Conservation (phyloP, 1,284 basidiomycete genomes). For the Moniliophthora roreri region DNA sequence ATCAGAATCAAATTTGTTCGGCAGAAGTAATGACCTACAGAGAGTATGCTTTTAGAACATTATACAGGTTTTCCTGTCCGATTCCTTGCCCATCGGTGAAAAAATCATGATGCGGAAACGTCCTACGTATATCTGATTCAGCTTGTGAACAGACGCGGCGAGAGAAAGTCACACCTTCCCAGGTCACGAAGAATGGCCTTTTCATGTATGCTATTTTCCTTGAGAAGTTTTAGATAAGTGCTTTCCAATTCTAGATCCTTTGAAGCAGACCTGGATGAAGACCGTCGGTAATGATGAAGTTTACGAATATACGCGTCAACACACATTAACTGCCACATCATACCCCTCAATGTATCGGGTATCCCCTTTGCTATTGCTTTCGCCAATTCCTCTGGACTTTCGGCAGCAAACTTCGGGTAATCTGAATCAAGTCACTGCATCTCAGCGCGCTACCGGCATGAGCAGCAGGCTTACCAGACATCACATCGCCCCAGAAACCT, state of each 20-base stretch:
- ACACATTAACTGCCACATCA: constrained; percentile 99
- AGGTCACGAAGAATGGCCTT: constrained; percentile 93
- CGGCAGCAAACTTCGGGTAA: constrained; percentile 82
- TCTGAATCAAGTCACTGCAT: constrained; percentile 44
- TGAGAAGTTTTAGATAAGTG: constrained; percentile 83
- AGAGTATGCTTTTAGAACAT: constrained; percentile 97
- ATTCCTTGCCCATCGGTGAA: constrained; percentile 91
- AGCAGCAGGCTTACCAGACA: constrained; percentile 58
- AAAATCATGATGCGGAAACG: constrained; percentile 97
- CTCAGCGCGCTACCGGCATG: constrained; percentile 1
- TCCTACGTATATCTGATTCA: constrained; percentile 45
- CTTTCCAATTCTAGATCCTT: constrained; percentile 89
- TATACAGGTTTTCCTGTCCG: constrained; percentile 96
- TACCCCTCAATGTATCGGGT: constrained; percentile 82
- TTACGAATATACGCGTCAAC: constrained; percentile 11
- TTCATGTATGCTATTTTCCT: constrained; percentile 85
- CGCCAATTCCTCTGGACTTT: constrained; percentile 78
- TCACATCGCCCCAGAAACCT: constrained; percentile 97
- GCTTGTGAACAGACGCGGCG: neutral
- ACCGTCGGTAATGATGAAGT: constrained; percentile 8
- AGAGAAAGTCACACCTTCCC: constrained; percentile 53
- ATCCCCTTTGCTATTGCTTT: constrained; percentile 92
- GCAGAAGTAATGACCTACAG: constrained; percentile 44
- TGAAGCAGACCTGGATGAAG: constrained; percentile 67
- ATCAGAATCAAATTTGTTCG: constrained; percentile 12